Conservation (phyloP, 495 filamentous ascomycete species). For the Aspergillus egyptiacus region DNA sequence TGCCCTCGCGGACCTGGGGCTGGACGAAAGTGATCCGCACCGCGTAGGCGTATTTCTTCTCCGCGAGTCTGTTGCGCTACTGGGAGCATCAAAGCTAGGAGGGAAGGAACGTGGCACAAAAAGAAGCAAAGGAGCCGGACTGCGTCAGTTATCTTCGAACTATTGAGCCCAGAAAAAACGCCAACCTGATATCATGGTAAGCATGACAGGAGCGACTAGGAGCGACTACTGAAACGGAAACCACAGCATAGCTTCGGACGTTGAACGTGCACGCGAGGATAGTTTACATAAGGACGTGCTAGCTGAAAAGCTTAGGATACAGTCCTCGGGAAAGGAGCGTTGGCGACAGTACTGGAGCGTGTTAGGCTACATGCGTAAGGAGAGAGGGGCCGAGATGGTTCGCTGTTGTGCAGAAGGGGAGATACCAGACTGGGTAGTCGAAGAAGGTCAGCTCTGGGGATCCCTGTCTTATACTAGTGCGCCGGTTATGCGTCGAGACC, state of each 20-base stretch:
- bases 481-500: background rate
- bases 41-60: background rate
- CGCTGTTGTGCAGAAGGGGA: too few relatives aligned
- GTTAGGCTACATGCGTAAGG: background rate
- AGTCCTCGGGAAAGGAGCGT: background rate
- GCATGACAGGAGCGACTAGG: too few relatives aligned
- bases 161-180: background rate
- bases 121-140: slow-evolving; percentile 1
- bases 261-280: too few relatives aligned
- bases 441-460: background rate
- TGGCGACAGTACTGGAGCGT: background rate
- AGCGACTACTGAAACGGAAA: too few relatives aligned
- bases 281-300: too few relatives aligned
- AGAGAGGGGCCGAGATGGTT: too few relatives aligned
- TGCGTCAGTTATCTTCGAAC: slow-evolving; percentile 3
- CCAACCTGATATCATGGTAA: too few relatives aligned
- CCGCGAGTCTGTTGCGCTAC: background rate
- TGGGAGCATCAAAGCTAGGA: background rate
- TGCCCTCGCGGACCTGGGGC: background rate
- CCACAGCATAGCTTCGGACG: too few relatives aligned
- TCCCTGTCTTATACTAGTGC: background rate
- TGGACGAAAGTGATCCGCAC: background rate
- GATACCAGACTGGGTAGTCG: background rate
- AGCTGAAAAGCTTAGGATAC: too few relatives aligned
- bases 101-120: slow-evolving; percentile 1